Evolutionary conservation across 495 filamentous ascomycete species (phyloP), one percentile per base, ranked within the genome.

Genomic region (Penicillium goetzii): DNA sequence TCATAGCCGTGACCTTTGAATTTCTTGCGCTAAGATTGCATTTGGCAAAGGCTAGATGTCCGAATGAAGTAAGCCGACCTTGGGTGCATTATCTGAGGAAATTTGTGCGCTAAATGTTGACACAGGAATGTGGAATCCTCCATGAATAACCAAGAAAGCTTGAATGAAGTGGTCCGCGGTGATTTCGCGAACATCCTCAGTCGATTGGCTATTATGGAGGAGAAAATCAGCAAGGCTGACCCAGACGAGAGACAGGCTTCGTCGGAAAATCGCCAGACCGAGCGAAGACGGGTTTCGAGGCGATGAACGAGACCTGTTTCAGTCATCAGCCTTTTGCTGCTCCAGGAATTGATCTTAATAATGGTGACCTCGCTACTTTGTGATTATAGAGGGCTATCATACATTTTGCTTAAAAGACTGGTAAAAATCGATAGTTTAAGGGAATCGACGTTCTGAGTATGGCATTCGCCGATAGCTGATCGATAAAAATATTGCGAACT

Each of bases 41-140:
- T 47, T 47, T 47, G 17, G 41, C 41, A 47, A 47, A 47, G 41
- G 41, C 41, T 43, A 43, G 40, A 43, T 43, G 40, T 43, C 40
- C 40, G 40, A 43, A 43, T 43, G 40, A 43, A 43, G 45, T 50
- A 50, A 50, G 45, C 45, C 45, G 19, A 50, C 14, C 45, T 50
- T 10, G 45, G 45, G 45, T 50, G 45, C 45, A 50, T 50, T 50
- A 50, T 50, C 45, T 50, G 45, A 25, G 45, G 45, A 19, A 50
- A 40, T 40, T 50, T 50, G 45, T 50, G 21, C 45, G 45, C 45
- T 50, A 50, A 50, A 50, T 50, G 14, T 50, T 50, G 45, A 50
- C 45, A 50, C 17, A 50, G 45, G 45, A 50, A 50, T 50, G 45
- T 50, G 45, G 45, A 50, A 50, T 50, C 45, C 45, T 50, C 45